phyloP scores from a whole-genome alignment of 495 filamentous ascomycete genomes.

The Cercophora scortea region DNA sequence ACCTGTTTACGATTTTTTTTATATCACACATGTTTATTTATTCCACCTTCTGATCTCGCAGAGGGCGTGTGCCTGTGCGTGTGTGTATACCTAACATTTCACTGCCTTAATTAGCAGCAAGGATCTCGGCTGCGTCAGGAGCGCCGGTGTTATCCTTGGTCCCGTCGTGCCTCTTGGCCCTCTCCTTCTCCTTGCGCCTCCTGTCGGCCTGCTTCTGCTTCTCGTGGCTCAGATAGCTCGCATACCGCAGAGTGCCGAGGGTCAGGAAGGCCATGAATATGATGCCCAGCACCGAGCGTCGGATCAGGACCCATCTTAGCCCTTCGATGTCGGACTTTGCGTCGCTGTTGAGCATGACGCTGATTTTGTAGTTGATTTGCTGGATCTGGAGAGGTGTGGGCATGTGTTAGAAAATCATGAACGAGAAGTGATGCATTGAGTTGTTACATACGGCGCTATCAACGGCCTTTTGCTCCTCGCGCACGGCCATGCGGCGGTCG shows the following conservation, averaged over 20 bases:
- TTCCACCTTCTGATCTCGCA: no score
- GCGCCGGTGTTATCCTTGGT: constrained; percentile 28
- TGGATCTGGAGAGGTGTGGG: constrained; percentile 53
- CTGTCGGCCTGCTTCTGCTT: constrained; percentile 30
- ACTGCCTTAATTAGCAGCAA: constrained; percentile 32
- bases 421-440: not conserved
- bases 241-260: constrained; percentile 41
- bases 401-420: not conserved
- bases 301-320: constrained; percentile 81
- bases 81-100: not conserved
- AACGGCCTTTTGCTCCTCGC: constrained; percentile 73
- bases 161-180: constrained; percentile 24
- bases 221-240: constrained; percentile 36
- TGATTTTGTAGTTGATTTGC: constrained; percentile 91
- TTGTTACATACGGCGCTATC: constrained; percentile 54
- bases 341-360: constrained; percentile 76
- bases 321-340: constrained; percentile 85
- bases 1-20: no score
- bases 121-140: constrained; percentile 36
- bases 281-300: constrained; percentile 77
- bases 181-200: constrained; percentile 22
- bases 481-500: constrained; percentile 85
- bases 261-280: constrained; percentile 46
- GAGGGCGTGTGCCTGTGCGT: no score
- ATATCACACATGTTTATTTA: no score